phyloP scores from a whole-genome alignment of 2,329 filamentous ascomycete genomes.

The Aspergillus sp. region DNA sequence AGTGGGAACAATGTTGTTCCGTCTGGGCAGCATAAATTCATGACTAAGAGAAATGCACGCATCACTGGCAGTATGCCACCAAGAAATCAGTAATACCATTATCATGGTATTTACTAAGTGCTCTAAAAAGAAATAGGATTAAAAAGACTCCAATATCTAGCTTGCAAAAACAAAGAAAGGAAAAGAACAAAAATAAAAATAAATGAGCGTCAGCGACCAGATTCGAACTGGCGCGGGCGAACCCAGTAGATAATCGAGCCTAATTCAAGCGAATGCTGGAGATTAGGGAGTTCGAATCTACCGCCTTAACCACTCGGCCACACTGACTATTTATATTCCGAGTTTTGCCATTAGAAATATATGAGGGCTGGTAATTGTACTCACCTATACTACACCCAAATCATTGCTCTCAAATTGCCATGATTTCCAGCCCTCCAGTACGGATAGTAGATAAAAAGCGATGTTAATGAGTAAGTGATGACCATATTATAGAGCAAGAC shows the following conservation, averaged over 20 bases:
- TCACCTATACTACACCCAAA: neutral
- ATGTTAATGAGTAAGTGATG: too few relatives aligned
- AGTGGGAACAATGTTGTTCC: neutral
- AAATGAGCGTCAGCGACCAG: conserved; percentile 1
- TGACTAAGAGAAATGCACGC: neutral
- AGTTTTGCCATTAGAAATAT: neutral
- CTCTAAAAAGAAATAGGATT: neutral
- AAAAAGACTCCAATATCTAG: too few relatives aligned
- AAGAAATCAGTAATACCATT: too few relatives aligned
- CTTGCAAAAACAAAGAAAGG: neutral
- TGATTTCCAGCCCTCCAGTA: too few relatives aligned
- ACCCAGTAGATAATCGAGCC: conserved; percentile 3
- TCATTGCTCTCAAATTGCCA: too few relatives aligned
- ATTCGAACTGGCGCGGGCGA: conserved; percentile 6
- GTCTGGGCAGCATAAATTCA: neutral
- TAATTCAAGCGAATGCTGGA: neutral
- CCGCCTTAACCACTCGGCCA: conserved; percentile 7
- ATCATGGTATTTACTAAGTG: too few relatives aligned
- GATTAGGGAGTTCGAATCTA: neutral
- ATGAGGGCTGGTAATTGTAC: neutral
- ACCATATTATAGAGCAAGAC: too few relatives aligned
- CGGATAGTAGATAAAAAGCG: too few relatives aligned
- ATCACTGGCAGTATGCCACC: neutral
- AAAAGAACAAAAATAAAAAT: neutral
- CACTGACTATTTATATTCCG: neutral